A percentile compares a stretch with the other conserved stretches of the same genome.
phyloP scores from a whole-genome alignment of 768 basidiomycete genomes.

The Boletus huronensis region DNA sequence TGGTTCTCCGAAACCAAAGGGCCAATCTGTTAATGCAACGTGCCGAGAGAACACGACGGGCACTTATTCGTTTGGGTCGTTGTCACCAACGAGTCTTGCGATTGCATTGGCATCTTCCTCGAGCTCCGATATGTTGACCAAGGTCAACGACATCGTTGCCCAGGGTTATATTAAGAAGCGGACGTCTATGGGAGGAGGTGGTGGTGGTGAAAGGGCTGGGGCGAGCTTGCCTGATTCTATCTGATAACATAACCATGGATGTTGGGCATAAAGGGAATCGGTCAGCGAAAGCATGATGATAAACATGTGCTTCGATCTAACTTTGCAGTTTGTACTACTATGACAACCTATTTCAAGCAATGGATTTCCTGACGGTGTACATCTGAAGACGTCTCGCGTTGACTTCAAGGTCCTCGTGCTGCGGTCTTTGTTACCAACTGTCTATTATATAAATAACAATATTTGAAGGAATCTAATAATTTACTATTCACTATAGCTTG shows the following conservation, averaged over 20 bases:
- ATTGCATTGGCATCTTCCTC: conserved; percentile 20
- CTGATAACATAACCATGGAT: neutral
- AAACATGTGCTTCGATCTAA: conserved; percentile 1
- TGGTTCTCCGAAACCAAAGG: conserved; percentile 8
- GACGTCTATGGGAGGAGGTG: neutral
- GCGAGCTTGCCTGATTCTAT: neutral
- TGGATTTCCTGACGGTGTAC: neutral
- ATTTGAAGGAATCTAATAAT: too few species aligned
- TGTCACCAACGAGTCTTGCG: conserved; percentile 25
- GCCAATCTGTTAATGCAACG: neutral
- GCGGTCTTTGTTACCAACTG: too few species aligned
- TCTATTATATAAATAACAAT: too few species aligned
- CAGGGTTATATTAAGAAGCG: conserved; percentile 32
- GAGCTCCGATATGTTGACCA: conserved; percentile 27
- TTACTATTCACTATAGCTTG: too few species aligned
- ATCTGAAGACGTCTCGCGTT: neutral
- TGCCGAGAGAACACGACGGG: conserved; percentile 4
- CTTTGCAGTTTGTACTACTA: neutral
- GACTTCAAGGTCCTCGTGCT: too few species aligned
- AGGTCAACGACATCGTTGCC: conserved; percentile 37
- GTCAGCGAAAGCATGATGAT: neutral
- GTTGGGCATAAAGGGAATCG: neutral
- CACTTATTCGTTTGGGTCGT: conserved; percentile 13
- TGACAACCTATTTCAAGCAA: neutral
- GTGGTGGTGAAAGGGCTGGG: neutral